phyloP scores from a whole-genome alignment of 257 asterid genomes.

The Rauvolfia tetraphylla region DNA sequence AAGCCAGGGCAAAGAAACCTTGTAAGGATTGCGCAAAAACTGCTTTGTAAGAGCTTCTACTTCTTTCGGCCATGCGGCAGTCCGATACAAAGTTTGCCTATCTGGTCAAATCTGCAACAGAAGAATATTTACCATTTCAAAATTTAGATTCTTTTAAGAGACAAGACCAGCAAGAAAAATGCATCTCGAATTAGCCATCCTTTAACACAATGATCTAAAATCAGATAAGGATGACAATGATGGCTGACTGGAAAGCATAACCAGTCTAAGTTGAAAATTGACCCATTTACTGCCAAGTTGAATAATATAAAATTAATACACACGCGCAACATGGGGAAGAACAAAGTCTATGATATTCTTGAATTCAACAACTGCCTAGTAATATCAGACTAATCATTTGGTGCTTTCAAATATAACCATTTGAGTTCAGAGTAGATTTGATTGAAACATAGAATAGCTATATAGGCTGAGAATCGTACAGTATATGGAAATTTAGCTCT shows the following conservation, averaged over 20 bases:
- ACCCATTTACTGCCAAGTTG: not conserved
- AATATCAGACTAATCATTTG: not conserved
- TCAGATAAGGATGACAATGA: not conserved
- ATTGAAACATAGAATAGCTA: not conserved
- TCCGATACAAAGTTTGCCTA: constrained; percentile 95
- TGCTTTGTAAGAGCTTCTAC: constrained; percentile 82
- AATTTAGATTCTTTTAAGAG: not conserved
- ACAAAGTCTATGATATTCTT: not conserved
- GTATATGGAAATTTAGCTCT: not conserved
- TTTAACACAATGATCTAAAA: not conserved
- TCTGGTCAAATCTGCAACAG: constrained; percentile 82
- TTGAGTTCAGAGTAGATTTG: not conserved
- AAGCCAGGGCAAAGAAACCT: constrained; percentile 37
- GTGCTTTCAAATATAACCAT: not conserved
- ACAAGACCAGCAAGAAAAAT: not conserved
- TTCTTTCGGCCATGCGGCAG: constrained; percentile 99
- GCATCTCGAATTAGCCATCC: not conserved
- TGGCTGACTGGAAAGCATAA: not conserved
- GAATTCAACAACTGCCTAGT: not conserved
- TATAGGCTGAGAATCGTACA: not conserved
- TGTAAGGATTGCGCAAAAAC: constrained; percentile 74
- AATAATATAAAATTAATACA: not conserved
- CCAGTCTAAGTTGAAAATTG: not conserved
- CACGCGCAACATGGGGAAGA: not conserved
- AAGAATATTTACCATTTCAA: not conserved